Evolutionary conservation across 495 filamentous ascomycete genomes (phyloP), one percentile per base, ranked within the genome.

Genomic region (Lasiosphaeris hirsuta): DNA sequence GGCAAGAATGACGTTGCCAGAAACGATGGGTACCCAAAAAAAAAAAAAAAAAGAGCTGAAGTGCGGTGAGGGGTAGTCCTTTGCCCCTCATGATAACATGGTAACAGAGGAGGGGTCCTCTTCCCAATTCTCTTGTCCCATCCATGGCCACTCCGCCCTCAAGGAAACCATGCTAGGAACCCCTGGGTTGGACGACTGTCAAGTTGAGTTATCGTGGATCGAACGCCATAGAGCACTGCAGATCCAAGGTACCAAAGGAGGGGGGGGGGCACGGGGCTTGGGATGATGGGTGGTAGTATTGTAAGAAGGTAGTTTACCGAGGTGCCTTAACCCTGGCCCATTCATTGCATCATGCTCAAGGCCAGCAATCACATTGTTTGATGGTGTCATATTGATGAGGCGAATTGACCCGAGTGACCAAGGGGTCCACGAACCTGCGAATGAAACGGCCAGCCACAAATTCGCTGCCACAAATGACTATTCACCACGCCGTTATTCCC

Each of bases 1-100:
- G n/a, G 38, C 41, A 52, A 30, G 50, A n/a, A 59, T 59, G 56
- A 59, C 56, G 56, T 59, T 54, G 49, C 49, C 17, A 53, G 50
- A 30, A 30, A 30, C 23, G 23, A 30, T 30, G 23, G 5, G 23
- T 5, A 30, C 14, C 23, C 37, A 18, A 44, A 42, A 14, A 37
- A 18, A 54, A 36, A 55, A 45, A 23, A 30, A 30, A 30, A 15
- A 15, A 1, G 5, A 38, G 41, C 39, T 51, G 56, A 58, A 39
- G 36, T 30, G 18, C 30, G 19, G 47, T 42, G 42, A 37, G 56
- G 50, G 18, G 56, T n/a, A 34, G 39, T 11, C 7, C 48, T 38
- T 30, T 40, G 49, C 49, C 49, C 49, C 49, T 51, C 49, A 51
- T 40, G 14, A 30, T 2, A 5, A 30, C 18, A 23, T 8, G 23